Conservation (phyloP, 805 yeast genomes). For the Zygotorulaspora chibaensis region DNA sequence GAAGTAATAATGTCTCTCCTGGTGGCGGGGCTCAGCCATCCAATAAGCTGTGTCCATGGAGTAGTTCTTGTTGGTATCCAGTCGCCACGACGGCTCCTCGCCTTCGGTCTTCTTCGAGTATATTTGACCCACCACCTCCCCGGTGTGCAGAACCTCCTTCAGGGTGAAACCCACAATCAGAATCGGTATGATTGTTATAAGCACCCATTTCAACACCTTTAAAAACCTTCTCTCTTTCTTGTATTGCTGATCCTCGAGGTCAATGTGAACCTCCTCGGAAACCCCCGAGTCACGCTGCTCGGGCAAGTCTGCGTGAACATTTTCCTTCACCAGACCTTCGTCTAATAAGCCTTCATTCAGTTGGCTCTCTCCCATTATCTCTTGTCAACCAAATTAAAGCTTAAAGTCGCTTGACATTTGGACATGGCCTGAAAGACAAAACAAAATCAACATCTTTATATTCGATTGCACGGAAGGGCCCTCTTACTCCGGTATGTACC, state of each 20-base stretch:
- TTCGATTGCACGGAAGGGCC: too few relatives aligned
- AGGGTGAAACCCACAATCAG: constrained; percentile 4
- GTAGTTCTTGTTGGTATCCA: constrained; percentile 27
- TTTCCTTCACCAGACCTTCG: too few relatives aligned
- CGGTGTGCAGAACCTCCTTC: constrained; percentile 1
- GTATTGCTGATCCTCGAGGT: not conserved
- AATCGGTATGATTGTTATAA: constrained; percentile 2
- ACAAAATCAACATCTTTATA: too few relatives aligned
- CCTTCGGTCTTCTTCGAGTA: not conserved
- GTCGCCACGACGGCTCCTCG: constrained; percentile 21
- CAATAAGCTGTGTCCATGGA: constrained; percentile 21
- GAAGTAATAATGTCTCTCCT: constrained; percentile 25
- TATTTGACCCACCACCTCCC: not conserved
- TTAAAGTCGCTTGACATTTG: too few relatives aligned
- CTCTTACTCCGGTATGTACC: too few relatives aligned
- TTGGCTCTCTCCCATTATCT: too few relatives aligned
- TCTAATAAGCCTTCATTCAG: too few relatives aligned
- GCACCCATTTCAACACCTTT: not conserved
- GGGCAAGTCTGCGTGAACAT: too few relatives aligned
- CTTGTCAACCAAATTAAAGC: too few relatives aligned
- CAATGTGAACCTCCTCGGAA: not conserved
- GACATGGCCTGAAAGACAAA: too few relatives aligned
- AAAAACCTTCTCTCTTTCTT: constrained; percentile 2
- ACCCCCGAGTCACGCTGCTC: not conserved
- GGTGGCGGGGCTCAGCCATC: constrained; percentile 18